A percentile compares a stretch with the other conserved stretches of the same genome.
These are phyloP conservation scores for Solanum piurae DNA, from an alignment of 257 asterid genomes.

Conservation along the genomic window DNA sequence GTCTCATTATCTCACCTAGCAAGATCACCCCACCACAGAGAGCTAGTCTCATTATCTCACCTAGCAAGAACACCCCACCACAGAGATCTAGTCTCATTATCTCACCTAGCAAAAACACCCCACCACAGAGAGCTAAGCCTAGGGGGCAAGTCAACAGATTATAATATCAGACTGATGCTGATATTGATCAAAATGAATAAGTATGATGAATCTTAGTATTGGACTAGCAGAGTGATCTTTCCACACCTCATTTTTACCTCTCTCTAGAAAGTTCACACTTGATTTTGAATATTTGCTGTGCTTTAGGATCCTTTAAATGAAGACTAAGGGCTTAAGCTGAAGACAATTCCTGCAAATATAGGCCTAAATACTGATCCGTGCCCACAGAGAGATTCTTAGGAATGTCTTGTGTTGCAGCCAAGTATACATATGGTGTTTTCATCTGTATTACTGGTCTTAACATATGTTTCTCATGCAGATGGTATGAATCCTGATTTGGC, in stretches of 20 bases:
- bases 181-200: background rate
- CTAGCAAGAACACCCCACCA: background rate
- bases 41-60: background rate
- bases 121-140: background rate
- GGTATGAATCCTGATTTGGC: constrained; percentile 51
- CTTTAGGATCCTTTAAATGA: background rate
- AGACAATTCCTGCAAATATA: background rate
- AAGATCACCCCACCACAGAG: background rate
- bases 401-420: background rate
- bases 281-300: background rate
- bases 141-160: background rate
- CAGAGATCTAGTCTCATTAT: background rate
- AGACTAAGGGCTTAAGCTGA: background rate
- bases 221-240: background rate
- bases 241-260: background rate
- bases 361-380: background rate
- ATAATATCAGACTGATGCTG: background rate
- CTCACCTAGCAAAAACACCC: background rate
- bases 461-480: constrained; percentile 36
- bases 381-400: background rate
- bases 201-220: background rate
- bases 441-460: constrained; percentile 2
- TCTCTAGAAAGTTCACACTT: background rate
- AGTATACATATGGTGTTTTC: background rate
- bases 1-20: background rate